Evolutionary conservation across 2,329 filamentous ascomycete genomes (phyloP).

Genomic region (Epichloe gansuensis): DNA sequence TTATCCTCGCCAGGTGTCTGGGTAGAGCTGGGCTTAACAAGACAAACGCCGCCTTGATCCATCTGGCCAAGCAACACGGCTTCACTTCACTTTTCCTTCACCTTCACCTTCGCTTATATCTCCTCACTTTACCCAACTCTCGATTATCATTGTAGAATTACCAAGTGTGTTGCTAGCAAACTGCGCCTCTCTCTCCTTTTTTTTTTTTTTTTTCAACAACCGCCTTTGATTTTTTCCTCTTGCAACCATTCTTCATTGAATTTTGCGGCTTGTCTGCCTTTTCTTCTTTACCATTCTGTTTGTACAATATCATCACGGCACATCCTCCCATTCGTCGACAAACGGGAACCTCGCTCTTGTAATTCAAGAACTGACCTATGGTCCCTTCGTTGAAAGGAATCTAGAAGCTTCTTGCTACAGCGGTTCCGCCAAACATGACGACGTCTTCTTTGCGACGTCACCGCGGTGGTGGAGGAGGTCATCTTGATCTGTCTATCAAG

Average conservation of each 20-base stretch:
- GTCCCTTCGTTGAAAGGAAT: neutral
- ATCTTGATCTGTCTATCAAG: conserved; percentile 10
- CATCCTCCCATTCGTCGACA: too few relatives aligned
- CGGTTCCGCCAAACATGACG: neutral
- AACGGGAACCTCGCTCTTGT: neutral
- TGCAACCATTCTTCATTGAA: neutral
- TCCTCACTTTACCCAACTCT: neutral
- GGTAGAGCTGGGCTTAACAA: conserved; percentile 9
- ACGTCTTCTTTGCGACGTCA: neutral
- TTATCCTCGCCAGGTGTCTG: conserved; percentile 17
- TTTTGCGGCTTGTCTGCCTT: too few relatives aligned
- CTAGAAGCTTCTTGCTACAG: neutral
- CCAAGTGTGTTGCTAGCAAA: neutral
- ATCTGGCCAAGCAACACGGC: neutral
- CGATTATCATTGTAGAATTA: neutral
- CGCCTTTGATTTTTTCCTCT: neutral
- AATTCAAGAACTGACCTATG: neutral
- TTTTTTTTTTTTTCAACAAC: neutral
- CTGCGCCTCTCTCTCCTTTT: neutral
- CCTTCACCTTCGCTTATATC: neutral
- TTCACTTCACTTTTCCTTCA: neutral
- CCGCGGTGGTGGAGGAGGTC: neutral
- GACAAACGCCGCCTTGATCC: neutral
- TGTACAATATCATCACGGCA: too few relatives aligned
- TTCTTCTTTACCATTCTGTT: too few relatives aligned